phyloP scores from a whole-genome alignment of 306 rosid genomes.

The Cucurbita moschata region DNA sequence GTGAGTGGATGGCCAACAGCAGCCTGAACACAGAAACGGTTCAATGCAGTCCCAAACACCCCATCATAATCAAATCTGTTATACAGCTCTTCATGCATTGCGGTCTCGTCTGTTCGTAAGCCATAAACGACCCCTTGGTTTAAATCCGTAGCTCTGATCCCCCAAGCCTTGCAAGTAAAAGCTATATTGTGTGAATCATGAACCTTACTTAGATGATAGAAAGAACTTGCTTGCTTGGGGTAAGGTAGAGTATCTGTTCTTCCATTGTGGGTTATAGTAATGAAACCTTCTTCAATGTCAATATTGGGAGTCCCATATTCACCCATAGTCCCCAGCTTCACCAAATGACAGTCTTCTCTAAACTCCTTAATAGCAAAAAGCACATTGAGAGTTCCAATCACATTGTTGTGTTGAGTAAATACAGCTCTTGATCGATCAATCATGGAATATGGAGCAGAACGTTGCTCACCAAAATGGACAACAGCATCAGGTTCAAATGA shows the following conservation, averaged over 20 bases:
- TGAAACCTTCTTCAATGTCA: conserved; percentile 94
- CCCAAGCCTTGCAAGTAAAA: conserved; percentile 99
- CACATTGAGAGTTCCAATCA: conserved; percentile 83
- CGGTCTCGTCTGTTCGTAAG: conserved; percentile 70
- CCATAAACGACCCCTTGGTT: conserved; percentile 98
- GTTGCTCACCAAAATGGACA: conserved; percentile 90
- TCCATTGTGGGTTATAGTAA: conserved; percentile 89
- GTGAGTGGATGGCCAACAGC: conserved; percentile 97
- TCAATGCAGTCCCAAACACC: conserved; percentile 86
- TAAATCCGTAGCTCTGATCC: conserved; percentile 85
- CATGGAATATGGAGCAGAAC: conserved; percentile 95
- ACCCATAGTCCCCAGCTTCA: conserved; percentile 99
- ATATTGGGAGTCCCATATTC: conserved; percentile 97
- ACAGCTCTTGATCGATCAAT: conserved; percentile 91
- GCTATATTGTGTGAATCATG: conserved; percentile 94
- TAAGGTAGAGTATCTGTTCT: conserved; percentile 87
- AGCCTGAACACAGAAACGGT: conserved; percentile 94
- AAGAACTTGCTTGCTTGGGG: conserved; percentile 97
- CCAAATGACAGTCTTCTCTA: conserved; percentile 73
- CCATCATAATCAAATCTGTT: conserved; percentile 93
- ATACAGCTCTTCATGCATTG: conserved; percentile 62
- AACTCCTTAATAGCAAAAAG: conserved; percentile 91
- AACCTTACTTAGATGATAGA: conserved; percentile 92
- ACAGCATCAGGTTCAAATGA: conserved; percentile 84
- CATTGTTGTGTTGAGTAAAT: conserved; percentile 80